Evolutionary conservation across 306 rosid species (phyloP), one percentile per base, ranked within the genome.

Genomic region (Vigna angularis): DNA sequence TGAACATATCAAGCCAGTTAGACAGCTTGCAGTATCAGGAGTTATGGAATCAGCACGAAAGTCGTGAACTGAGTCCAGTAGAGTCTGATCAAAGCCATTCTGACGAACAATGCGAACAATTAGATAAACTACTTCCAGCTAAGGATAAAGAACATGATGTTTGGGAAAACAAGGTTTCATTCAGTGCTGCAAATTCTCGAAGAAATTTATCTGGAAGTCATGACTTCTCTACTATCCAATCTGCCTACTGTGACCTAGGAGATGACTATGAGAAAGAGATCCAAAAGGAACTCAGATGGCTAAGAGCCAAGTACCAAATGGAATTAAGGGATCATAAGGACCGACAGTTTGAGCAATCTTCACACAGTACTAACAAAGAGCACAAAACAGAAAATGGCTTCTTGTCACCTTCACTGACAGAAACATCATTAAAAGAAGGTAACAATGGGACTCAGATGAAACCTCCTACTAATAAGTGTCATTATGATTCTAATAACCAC

Each of bases 271-370:
- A 84, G 84, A 85, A 80, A 69, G 92, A 87, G 70, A 75, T 74
- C 63, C 89, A 83, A 79, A 89, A 83, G 83, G 92, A 89, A 59
- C 79, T 92, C 32, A 88, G 97, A 83, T 90, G 97, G 96, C 88
- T 88, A 42, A 90, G 83, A 78, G 98, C 97, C 72, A 90, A 83
- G 74, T 84, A 85, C 88, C 97, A 92, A 77, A 83, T 92, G 80
- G 92, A 91, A 81, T 52, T 89, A 76, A 85, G 93, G 77, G 94
- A 87, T 30, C 89, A 76, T 18, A 82, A 76, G 79, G 96, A 88
- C 79, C 87, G 83, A 81, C 90, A 86, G 56, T 70, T 89, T 44
- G 84, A 83, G 52, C 36, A 82, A 76, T 79, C 84, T 52, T 85
- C 81, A 47, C 57, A 67, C 38, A 40, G 20, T 53, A 74, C 75